Evolutionary conservation across 2,329 filamentous ascomycete genomes (phyloP).

Genomic region (Aspergillus quadrilineatus): DNA sequence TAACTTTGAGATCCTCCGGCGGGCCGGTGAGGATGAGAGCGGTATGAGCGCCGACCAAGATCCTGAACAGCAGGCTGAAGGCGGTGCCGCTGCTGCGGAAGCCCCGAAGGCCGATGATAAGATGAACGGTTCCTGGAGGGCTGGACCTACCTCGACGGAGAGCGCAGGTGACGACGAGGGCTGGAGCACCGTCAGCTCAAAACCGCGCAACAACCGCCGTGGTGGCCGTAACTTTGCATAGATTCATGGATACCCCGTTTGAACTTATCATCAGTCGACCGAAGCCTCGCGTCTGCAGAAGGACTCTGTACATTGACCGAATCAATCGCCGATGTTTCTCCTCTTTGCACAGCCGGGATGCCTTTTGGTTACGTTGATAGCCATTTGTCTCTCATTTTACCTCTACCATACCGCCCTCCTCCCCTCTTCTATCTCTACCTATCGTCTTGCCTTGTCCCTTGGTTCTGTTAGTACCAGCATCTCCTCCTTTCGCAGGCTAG

Average conservation of each 20-base stretch:
- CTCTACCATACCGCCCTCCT: constrained; percentile 17
- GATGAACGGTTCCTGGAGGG: constrained; percentile 45
- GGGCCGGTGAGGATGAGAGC: constrained; percentile 49
- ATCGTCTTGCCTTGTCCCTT: constrained; percentile 17
- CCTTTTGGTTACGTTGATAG: constrained; percentile 29
- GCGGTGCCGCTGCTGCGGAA: constrained; percentile 48
- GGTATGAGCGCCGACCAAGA: constrained; percentile 54
- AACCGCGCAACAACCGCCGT: constrained; percentile 47
- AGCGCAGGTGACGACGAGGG: constrained; percentile 45
- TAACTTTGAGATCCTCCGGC: constrained; percentile 57
- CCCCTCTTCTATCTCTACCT: constrained; percentile 11
- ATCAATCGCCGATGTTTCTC: neutral
- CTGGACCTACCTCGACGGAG: constrained; percentile 30
- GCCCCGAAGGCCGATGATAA: constrained; percentile 53
- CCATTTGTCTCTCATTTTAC: constrained; percentile 24
- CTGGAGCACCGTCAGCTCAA: constrained; percentile 50
- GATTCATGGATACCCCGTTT: constrained; percentile 36
- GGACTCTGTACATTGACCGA: no score
- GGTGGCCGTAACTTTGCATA: constrained; percentile 43
- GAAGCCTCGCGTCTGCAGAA: constrained; percentile 13
- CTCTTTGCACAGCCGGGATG: constrained; percentile 11
- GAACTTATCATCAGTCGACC: constrained; percentile 22
- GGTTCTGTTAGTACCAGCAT: constrained; percentile 20
- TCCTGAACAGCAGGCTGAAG: constrained; percentile 48
- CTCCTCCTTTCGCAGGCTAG: constrained; percentile 26